Evolutionary conservation across 768 basidiomycete genomes (phyloP), one percentile per base, ranked within the genome.

Genomic region (Termitomyces titanicus): DNA sequence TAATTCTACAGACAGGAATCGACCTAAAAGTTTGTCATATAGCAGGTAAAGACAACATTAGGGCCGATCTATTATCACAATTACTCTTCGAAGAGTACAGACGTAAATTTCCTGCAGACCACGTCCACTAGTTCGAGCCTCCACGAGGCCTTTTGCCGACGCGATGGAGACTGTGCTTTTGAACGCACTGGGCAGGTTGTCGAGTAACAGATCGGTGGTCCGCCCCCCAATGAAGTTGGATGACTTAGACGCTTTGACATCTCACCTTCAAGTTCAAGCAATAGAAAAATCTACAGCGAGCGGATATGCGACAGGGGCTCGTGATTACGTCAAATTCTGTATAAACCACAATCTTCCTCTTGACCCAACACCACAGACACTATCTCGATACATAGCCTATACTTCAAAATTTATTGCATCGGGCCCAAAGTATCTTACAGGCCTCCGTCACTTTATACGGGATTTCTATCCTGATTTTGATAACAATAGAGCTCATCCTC

Each of bases 401-500:
- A 29, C 29, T 4, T 29, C 29, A 9, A 29, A 29, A 33, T 29
- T 53, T 53, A 33, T 58, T 52, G 35, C 52, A 15, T 58, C 57
- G 3, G 58, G 25, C 1, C 54, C 58, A 54, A 63, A 51, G 51
- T 67, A 67, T 54, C 52, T 67, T 0, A 55, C 64, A 13, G 64
- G 62, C 8, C 59, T 57, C 29, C 29, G 29, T 5, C 38, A 39
- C 12, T 39, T 39, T 39, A 13, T 39, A 5, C 38, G 38, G 5
- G 38, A 39, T 18, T 15, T 39, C 12, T 39, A 15, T 39, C 38
- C 38, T 3, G 12, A 13, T 18, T 39, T 39, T 18, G 38, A 39
- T 13, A 5, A 3, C 15, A 39, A 39, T 11, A 39, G 38, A 13
- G 38, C 38, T 18, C 18, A 29, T 29, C 29, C 29, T 4, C 29